These are phyloP conservation scores for Starmerella gropengiesseri DNA, from an alignment of 805 yeast genomes.

Conservation along the genomic window DNA sequence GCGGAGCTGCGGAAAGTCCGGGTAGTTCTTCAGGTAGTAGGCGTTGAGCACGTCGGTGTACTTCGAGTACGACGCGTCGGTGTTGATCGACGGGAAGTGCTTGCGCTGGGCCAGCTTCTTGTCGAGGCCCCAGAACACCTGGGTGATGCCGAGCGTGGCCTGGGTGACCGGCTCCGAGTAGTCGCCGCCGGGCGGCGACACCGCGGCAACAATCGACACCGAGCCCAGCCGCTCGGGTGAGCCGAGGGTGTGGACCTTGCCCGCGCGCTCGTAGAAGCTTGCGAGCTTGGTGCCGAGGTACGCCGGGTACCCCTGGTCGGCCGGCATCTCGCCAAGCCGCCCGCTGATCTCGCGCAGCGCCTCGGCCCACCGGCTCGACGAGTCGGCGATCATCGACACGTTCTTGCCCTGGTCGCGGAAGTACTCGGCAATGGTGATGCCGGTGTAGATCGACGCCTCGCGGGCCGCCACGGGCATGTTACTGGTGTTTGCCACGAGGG, in stretches of 20 bases:
- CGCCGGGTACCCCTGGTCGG: conserved; percentile 99
- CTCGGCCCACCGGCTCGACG: conserved; percentile 99
- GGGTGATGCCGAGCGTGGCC: conserved; percentile 97
- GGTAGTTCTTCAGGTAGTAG: conserved; percentile 74
- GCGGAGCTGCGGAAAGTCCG: conserved; percentile 85
- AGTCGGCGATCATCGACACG: conserved; percentile 99
- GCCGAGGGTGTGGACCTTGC: conserved; percentile 89
- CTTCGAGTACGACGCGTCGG: conserved; percentile 92
- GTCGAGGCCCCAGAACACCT: conserved; percentile 99
- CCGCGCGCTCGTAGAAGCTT: conserved; percentile 98
- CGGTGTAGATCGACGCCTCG: conserved; percentile 98
- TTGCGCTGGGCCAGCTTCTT: conserved; percentile 98
- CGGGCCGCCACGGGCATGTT: conserved; percentile 99
- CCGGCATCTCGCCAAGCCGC: conserved; percentile 99
- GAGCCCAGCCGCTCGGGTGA: conserved; percentile 95
- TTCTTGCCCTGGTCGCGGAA: conserved; percentile 99
- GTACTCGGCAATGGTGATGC: conserved; percentile 96
- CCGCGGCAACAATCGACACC: conserved; percentile 99
- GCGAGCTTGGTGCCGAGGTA: conserved; percentile 98
- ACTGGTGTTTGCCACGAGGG: conserved; percentile 96
- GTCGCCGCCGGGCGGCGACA: conserved; percentile 99
- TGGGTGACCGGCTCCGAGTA: conserved; percentile 99
- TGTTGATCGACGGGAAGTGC: conserved; percentile 98
- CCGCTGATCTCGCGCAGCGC: conserved; percentile 99
- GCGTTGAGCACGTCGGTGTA: conserved; percentile 79